Percentiles rank a stretch among this genome's conserved stretches.
These are phyloP conservation scores for Monosporascus sp. DNA, from an alignment of 2,329 filamentous ascomycete species.

Conservation along the genomic window DNA sequence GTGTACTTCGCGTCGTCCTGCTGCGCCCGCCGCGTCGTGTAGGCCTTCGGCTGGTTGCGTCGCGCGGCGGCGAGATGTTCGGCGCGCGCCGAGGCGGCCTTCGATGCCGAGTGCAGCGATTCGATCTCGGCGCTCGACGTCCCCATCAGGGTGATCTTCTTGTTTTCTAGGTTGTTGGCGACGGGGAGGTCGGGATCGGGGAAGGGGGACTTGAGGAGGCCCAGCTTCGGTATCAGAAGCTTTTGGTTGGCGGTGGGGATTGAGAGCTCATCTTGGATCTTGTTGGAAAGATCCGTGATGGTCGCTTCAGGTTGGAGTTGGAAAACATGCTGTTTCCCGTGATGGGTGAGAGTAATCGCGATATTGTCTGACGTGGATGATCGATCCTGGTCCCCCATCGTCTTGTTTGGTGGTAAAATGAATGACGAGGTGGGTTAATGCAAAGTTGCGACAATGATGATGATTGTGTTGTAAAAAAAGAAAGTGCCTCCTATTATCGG, in stretches of 20 bases:
- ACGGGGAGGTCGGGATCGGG: constrained; percentile 46
- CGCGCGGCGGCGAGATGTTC: constrained; percentile 30
- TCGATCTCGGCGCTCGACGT: constrained; percentile 55
- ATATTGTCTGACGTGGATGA: constrained; percentile 20
- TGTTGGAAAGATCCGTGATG: constrained; percentile 52
- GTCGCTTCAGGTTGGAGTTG: constrained; percentile 40
- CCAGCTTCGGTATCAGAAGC: constrained; percentile 59
- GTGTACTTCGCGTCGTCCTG: constrained; percentile 66
- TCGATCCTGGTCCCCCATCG: constrained; percentile 12
- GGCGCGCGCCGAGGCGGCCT: constrained; percentile 43
- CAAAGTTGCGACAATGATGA: too few species aligned
- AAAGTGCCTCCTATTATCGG: neutral
- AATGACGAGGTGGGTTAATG: neutral
- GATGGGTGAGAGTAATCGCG: constrained; percentile 40
- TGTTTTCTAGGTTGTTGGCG: constrained; percentile 43
- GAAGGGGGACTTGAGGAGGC: constrained; percentile 60
- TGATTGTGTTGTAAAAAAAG: too few species aligned
- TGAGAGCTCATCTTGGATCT: constrained; percentile 49
- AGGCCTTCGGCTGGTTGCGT: constrained; percentile 20
- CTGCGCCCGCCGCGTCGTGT: constrained; percentile 28
- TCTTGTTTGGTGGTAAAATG: neutral
- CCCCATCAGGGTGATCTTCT: constrained; percentile 62
- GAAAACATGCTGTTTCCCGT: constrained; percentile 39
- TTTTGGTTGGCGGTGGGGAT: constrained; percentile 63
- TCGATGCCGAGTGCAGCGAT: constrained; percentile 44